Conservation (phyloP, 768 basidiomycete species). For the Hysterangium stoloniferum region DNA sequence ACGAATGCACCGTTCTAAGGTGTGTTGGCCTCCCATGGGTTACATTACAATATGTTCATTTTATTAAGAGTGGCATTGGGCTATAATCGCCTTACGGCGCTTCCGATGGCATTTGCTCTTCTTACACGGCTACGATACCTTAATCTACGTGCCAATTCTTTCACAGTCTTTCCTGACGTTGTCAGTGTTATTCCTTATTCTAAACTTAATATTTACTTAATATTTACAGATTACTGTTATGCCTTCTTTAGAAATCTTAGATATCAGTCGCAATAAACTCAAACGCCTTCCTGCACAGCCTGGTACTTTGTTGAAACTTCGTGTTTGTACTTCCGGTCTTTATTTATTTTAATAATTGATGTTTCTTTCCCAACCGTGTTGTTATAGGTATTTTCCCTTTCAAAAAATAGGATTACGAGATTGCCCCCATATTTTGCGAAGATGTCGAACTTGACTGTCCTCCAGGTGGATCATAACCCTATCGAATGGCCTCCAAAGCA, state of each 20-base stretch:
- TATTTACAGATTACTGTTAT: conserved; percentile 59
- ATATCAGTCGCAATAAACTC: conserved; percentile 90
- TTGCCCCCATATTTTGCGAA: conserved; percentile 73
- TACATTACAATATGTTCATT: conserved; percentile 14
- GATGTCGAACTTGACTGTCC: conserved; percentile 64
- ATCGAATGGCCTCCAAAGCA: conserved; percentile 83
- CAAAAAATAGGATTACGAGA: conserved; percentile 74
- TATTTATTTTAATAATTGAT: neutral
- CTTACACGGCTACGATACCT: conserved; percentile 75
- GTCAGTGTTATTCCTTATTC: conserved; percentile 41
- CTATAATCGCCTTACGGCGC: conserved; percentile 70
- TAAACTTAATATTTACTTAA: conserved; percentile 8
- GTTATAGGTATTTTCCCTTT: conserved; percentile 72
- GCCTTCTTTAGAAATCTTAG: conserved; percentile 86
- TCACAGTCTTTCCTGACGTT: conserved; percentile 78
- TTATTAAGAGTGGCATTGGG: conserved; percentile 70
- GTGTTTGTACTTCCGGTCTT: conserved; percentile 36
- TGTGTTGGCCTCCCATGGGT: conserved; percentile 26
- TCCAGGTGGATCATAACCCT: conserved; percentile 88
- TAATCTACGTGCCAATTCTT: conserved; percentile 78
- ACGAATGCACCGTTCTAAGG: conserved; percentile 54
- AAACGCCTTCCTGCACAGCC: conserved; percentile 70
- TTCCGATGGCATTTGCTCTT: conserved; percentile 68
- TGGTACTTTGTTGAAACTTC: conserved; percentile 69
- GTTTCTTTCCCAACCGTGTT: conserved; percentile 1